These are phyloP conservation scores for Chlorella sp. DNA, from an alignment of 139 green algal genomes.

Conservation along the genomic window DNA sequence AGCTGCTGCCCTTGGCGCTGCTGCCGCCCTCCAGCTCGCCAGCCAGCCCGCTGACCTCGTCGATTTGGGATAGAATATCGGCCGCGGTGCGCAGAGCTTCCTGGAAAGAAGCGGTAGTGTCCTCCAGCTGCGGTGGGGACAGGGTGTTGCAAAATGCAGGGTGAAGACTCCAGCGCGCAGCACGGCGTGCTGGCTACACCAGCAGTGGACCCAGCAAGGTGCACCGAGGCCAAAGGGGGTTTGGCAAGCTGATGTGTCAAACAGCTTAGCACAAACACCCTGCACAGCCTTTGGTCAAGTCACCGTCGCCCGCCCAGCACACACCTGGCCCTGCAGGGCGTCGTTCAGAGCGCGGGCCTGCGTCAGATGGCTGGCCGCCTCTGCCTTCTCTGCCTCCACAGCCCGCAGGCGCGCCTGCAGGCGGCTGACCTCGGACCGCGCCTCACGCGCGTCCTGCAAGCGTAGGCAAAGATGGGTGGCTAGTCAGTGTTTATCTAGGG, in stretches of 20 bases:
- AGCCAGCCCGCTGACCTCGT: neutral
- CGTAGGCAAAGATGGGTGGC: too few relatives aligned
- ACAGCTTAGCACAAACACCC: too few relatives aligned
- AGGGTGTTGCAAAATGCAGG: too few relatives aligned
- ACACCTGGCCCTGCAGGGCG: conserved; percentile 44
- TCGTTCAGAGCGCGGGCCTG: conserved; percentile 45
- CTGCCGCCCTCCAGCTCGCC: neutral
- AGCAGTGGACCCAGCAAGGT: too few relatives aligned
- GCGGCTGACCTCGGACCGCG: conserved; percentile 13
- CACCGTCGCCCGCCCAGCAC: too few relatives aligned
- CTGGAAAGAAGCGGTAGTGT: conserved; percentile 50
- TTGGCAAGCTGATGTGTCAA: too few relatives aligned
- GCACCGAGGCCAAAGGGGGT: too few relatives aligned
- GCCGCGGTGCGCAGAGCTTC: conserved; percentile 45
- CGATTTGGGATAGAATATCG: conserved; percentile 35
- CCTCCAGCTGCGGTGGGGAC: conserved; percentile 43
- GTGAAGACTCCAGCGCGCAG: too few relatives aligned
- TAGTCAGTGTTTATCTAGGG: too few relatives aligned
- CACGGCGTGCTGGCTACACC: too few relatives aligned
- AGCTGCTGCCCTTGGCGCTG: neutral
- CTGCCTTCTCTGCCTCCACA: neutral
- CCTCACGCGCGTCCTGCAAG: conserved; percentile 25
- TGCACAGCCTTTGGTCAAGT: too few relatives aligned
- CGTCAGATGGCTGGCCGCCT: neutral
- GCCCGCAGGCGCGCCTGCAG: neutral